A percentile compares a stretch with the other conserved stretches of the same genome.
phyloP scores from a whole-genome alignment of 2,329 filamentous ascomycete genomes.

The Aureobasidium sp. region DNA sequence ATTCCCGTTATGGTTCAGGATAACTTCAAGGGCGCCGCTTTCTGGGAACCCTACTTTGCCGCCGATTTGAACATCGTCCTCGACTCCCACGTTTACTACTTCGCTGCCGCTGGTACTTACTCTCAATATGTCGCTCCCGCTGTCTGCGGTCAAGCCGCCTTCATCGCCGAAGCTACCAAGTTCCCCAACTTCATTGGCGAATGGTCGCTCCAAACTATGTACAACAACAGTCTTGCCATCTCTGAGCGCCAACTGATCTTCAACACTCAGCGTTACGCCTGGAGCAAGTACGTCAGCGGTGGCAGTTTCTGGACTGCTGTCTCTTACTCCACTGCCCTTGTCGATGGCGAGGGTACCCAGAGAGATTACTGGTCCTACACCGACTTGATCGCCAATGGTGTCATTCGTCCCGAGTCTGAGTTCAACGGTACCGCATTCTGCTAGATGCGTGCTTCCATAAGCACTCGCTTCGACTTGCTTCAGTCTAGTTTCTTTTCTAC shows the following conservation, averaged over 20 bases:
- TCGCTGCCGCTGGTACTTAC: conserved; percentile 26
- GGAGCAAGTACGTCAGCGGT: conserved; percentile 36
- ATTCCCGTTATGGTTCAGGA: conserved; percentile 40
- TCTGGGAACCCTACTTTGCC: conserved; percentile 27
- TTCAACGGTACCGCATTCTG: conserved; percentile 22
- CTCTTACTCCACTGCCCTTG: conserved; percentile 13
- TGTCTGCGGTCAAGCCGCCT: conserved; percentile 28
- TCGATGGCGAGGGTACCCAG: conserved; percentile 25
- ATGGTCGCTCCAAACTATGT: conserved; percentile 33
- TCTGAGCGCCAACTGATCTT: conserved; percentile 31
- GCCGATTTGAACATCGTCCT: conserved; percentile 28
- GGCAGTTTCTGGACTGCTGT: conserved; percentile 32
- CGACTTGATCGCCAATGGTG: conserved; percentile 19
- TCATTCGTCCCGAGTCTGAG: conserved; percentile 20
- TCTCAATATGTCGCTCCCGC: conserved; percentile 24
- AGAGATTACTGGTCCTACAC: conserved; percentile 26
- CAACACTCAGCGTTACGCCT: conserved; percentile 39
- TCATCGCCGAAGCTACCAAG: conserved; percentile 24
- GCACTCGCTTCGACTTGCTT: not conserved
- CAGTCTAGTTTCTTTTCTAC: not conserved
- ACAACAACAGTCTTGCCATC: conserved; percentile 35
- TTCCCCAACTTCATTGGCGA: conserved; percentile 35
- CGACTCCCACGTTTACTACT: conserved; percentile 34
- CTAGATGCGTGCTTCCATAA: not conserved
- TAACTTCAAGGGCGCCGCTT: conserved; percentile 25